A percentile compares a stretch with the other conserved stretches of the same genome.
phyloP scores from a whole-genome alignment of 2,329 filamentous ascomycete genomes.

The Penicillium occitanis region DNA sequence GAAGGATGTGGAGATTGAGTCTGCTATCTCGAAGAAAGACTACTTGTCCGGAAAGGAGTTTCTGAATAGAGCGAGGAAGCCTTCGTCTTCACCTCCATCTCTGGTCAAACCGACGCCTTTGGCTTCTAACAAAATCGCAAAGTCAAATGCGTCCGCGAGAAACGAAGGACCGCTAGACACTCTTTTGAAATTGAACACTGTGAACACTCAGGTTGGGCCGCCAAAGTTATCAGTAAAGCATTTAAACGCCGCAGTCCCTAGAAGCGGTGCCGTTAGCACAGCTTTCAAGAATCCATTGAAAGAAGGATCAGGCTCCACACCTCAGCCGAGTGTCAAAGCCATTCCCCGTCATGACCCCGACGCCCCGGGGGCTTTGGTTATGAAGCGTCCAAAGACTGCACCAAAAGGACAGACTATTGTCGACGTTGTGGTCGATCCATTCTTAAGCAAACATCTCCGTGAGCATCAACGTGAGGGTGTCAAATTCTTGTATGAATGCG shows the following conservation, averaged over 20 bases:
- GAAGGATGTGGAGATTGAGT: conserved; percentile 69
- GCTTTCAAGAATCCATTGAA: conserved; percentile 65
- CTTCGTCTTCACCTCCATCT: conserved; percentile 22
- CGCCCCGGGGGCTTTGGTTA: conserved; percentile 61
- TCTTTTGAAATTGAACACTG: conserved; percentile 26
- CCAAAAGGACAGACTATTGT: conserved; percentile 65
- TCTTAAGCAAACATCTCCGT: conserved; percentile 61
- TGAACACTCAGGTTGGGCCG: conserved; percentile 28
- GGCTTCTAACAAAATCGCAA: background rate
- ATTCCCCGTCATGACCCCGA: conserved; percentile 65
- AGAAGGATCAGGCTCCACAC: conserved; percentile 51
- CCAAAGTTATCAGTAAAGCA: conserved; percentile 34
- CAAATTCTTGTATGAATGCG: conserved; percentile 70
- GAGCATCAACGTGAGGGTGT: conserved; percentile 70
- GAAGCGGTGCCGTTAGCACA: conserved; percentile 42
- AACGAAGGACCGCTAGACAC: conserved; percentile 6
- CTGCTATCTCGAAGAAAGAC: conserved; percentile 60
- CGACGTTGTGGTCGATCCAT: conserved; percentile 70
- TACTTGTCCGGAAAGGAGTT: conserved; percentile 46
- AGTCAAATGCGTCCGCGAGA: background rate
- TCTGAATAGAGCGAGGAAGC: conserved; percentile 29
- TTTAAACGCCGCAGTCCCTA: conserved; percentile 39
- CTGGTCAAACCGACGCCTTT: background rate
- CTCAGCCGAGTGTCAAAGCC: conserved; percentile 48
- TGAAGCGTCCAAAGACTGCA: conserved; percentile 59